Evolutionary conservation across 192 early-diverging fungal genomes (phyloP).

Genomic region (Backusella circina): DNA sequence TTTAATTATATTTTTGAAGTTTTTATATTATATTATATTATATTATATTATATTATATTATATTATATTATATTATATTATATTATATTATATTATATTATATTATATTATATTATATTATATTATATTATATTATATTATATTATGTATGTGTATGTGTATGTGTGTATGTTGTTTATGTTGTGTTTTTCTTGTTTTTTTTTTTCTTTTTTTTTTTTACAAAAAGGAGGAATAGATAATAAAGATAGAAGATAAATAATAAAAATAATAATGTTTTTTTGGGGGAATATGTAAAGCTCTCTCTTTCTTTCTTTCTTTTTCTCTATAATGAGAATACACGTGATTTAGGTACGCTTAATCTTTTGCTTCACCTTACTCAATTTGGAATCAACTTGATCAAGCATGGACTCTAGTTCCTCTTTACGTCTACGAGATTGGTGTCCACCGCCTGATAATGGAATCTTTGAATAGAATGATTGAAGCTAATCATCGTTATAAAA

Average conservation of each 20-base stretch:
- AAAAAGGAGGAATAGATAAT: too few species aligned
- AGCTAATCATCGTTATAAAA: constrained; percentile 19
- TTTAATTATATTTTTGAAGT: background rate
- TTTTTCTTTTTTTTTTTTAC: too few species aligned
- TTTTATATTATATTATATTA: too few species aligned
- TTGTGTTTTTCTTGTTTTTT: too few species aligned
- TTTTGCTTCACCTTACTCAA: constrained; percentile 48
- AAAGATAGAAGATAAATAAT: too few species aligned
- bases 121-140: too few species aligned
- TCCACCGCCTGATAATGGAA: constrained; percentile 49
- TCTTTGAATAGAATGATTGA: constrained; percentile 45
- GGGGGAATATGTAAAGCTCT: background rate
- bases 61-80: too few species aligned
- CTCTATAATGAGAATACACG: background rate
- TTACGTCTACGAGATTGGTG: constrained; percentile 41
- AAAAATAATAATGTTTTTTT: background rate
- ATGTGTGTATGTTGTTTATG: too few species aligned
- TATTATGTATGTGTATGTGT: background rate
- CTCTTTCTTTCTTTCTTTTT: background rate
- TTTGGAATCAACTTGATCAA: constrained; percentile 45
- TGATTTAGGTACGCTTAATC: constrained; percentile 28
- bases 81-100: too few species aligned
- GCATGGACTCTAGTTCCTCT: constrained; percentile 46
- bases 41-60: too few species aligned
- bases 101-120: too few species aligned